Evolutionary conservation across 352 stramenopile genomes (phyloP), one percentile per base, ranked within the genome.

Genomic region (Phytophthora hybrid): DNA sequence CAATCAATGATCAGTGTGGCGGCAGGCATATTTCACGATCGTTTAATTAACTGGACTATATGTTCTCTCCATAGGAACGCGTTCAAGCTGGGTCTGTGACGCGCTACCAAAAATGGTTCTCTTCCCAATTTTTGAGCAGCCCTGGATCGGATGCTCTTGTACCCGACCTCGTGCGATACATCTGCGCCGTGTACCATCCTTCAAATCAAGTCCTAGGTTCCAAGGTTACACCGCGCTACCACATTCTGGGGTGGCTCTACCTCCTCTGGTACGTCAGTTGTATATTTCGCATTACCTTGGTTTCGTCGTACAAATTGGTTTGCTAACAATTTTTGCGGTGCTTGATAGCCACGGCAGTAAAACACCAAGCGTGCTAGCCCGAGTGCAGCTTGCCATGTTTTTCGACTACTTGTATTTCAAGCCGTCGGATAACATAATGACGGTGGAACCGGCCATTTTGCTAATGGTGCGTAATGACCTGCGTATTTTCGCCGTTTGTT

Each of bases 351-450:
- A 85, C 54, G 72, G 67, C 52, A 96, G 88, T 75, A 95, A 95
- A 65, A 92, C 76, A 46, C 85, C 85, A 57, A 86, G 73, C 34
- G 81, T 90, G 18, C 73, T 94, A 21, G 85, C 88, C 29, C 85
- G 89, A 51, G 88, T 93, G 31, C 87, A 95, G 60, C 79, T 94
- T 51, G 87, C 89, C 14, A 96, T 96, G 85, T 96, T 95, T 69
- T 94, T 96, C 46, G 89, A 96, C 63, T 96, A 90, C 71, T 69
- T 96, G 37, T 94, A 96, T 69, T 96, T 94, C 66, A 93, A 92
- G 59, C 69, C 81, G 8, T 85, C 73, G 5, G 88, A 95, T 72
- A 93, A 90, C 76, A 89, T 96, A 49, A 95, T 95, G 88, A 86
- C 78, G 47, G 83, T 96, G 56, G 89, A 96, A 57, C 89, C 89